phyloP scores from a whole-genome alignment of 2,329 filamentous ascomycete species.

The Pseudogymnoascus sp. region DNA sequence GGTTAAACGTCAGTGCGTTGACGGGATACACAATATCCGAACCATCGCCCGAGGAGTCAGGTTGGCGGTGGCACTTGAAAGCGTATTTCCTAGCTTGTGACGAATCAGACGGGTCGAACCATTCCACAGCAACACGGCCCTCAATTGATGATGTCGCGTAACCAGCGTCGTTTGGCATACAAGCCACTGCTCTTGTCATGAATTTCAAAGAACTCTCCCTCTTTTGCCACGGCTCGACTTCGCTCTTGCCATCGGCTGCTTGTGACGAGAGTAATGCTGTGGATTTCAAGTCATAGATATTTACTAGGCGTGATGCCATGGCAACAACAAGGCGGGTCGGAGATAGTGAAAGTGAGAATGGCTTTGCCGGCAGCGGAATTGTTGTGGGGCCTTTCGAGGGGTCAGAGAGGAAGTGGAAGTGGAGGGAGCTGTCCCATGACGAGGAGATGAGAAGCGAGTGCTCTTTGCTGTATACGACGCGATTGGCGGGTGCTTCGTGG shows the following conservation, averaged over 20 bases:
- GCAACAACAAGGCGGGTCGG: conserved; percentile 81
- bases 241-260: conserved; percentile 34
- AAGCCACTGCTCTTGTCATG: conserved; percentile 84
- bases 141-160: conserved; percentile 92
- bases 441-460: conserved; percentile 76
- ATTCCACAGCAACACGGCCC: conserved; percentile 91
- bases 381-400: conserved; percentile 47
- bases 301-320: conserved; percentile 87
- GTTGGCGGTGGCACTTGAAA: conserved; percentile 94
- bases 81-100: conserved; percentile 92
- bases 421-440: conserved; percentile 88
- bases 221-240: conserved; percentile 78
- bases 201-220: conserved; percentile 93
- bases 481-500: conserved; percentile 72
- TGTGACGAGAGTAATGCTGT: conserved; percentile 49
- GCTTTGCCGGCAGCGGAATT: conserved; percentile 72
- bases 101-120: conserved; percentile 84
- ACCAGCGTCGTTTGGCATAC: conserved; percentile 93
- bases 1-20: conserved; percentile 62
- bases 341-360: conserved; percentile 75
- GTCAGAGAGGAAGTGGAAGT: conserved; percentile 61
- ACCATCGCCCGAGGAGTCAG: conserved; percentile 46
- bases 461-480: conserved; percentile 69
- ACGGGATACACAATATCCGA: conserved; percentile 65
- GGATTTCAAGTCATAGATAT: conserved; percentile 81